Percentiles rank a stretch among this genome's conserved stretches.
Conservation (phyloP, 2,329 filamentous ascomycete genomes). For the Fusarium duplospermum region DNA sequence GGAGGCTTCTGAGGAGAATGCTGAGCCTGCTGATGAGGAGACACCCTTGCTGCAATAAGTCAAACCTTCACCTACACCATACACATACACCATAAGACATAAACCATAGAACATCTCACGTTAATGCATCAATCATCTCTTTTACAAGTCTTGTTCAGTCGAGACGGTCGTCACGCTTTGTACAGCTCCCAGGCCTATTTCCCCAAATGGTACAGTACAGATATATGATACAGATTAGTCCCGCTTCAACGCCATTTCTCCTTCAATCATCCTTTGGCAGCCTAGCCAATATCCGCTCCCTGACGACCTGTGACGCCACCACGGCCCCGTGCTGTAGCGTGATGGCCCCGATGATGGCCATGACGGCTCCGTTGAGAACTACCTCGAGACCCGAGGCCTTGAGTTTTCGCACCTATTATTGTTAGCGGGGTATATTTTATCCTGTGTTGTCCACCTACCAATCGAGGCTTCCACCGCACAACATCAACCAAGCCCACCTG, state of each 20-base stretch:
- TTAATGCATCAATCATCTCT: constrained; percentile 3
- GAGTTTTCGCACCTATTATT: constrained; percentile 70
- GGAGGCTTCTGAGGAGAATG: constrained; percentile 21
- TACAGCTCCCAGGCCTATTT: constrained; percentile 42
- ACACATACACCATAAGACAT: neutral
- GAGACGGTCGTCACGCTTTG: constrained; percentile 38
- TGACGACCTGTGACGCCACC: constrained; percentile 78
- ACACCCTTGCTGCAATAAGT: constrained; percentile 48
- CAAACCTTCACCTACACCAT: neutral
- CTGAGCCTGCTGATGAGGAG: constrained; percentile 44
- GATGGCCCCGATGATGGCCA: constrained; percentile 88
- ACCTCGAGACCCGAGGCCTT: constrained; percentile 77
- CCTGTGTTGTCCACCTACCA: constrained; percentile 64
- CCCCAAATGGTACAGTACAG: constrained; percentile 42
- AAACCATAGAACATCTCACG: constrained; percentile 26
- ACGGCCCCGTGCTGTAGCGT: constrained; percentile 88
- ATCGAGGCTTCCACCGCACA: constrained; percentile 87
- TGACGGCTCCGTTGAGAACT: constrained; percentile 81
- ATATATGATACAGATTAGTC: constrained; percentile 47
- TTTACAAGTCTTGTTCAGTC: constrained; percentile 37
- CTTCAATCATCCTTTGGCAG: constrained; percentile 39
- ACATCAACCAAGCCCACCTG: constrained; percentile 79
- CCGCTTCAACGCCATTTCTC: constrained; percentile 3
- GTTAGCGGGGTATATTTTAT: constrained; percentile 2
- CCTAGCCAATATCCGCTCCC: constrained; percentile 76